Percentiles rank a stretch among this genome's conserved stretches.
Conservation (phyloP, 305 asterid species). For the Fraxinus latifolia region DNA sequence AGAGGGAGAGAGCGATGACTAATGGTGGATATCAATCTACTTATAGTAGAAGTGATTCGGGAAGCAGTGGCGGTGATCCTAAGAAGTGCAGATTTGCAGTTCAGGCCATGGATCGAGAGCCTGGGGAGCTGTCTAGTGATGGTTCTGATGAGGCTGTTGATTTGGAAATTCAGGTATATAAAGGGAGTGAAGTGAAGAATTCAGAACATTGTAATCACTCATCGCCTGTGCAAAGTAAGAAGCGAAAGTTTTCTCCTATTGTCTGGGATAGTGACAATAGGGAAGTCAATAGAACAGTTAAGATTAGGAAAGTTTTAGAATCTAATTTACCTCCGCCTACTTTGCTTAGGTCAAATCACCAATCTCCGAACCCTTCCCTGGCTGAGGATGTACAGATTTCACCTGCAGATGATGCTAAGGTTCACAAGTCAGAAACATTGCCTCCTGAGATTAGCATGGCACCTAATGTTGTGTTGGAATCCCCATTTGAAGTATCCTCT, state of each 20-base stretch:
- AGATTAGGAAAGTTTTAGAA: constrained; percentile 33
- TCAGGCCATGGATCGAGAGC: constrained; percentile 57
- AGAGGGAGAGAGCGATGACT: constrained; percentile 34
- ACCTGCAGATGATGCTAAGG: constrained; percentile 24
- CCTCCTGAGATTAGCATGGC: constrained; percentile 26
- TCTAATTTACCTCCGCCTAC: constrained; percentile 33
- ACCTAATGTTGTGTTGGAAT: constrained; percentile 29
- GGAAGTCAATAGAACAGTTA: constrained; percentile 30
- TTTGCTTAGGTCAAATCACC: constrained; percentile 19
- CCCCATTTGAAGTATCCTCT: constrained; percentile 32
- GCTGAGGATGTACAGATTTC: constrained; percentile 31
- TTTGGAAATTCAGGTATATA: constrained; percentile 30
- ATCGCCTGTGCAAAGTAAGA: constrained; percentile 40
- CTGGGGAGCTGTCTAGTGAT: constrained; percentile 84
- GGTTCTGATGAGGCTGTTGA: constrained; percentile 68
- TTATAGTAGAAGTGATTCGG: constrained; percentile 49
- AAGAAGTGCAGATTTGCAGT: constrained; percentile 28
- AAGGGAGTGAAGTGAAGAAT: constrained; percentile 33
- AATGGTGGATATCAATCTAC: constrained; percentile 44
- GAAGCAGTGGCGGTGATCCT: constrained; percentile 40
- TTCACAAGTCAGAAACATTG: constrained; percentile 30
- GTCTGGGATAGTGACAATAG: constrained; percentile 80
- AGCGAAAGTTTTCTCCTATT: constrained; percentile 76
- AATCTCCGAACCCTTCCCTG: constrained; percentile 19
- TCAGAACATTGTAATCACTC: constrained; percentile 30